Percentiles rank a stretch among this genome's conserved stretches.
phyloP scores from a whole-genome alignment of 306 rosid species.

The Vigna reflexopilosa region DNA sequence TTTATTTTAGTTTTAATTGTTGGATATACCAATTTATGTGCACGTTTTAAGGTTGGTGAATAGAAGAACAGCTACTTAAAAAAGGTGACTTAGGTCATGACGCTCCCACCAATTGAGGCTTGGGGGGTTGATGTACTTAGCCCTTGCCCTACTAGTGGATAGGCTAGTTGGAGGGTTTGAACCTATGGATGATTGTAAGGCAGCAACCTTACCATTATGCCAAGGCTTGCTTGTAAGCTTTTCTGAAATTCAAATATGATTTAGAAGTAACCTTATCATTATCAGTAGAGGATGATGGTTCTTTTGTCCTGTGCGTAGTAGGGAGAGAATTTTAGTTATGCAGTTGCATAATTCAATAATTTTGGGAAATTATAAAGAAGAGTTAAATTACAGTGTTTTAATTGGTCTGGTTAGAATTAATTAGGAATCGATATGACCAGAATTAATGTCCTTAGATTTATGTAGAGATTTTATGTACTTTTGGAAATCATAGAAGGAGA shows the following conservation, averaged over 20 bases:
- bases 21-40: conserved; percentile 1
- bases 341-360: neutral
- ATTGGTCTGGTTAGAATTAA: conserved; percentile 11
- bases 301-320: neutral
- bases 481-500: conserved; percentile 30
- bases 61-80: conserved; percentile 8
- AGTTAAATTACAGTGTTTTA: conserved; percentile 21
- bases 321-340: conserved; percentile 39
- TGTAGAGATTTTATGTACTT: conserved; percentile 16
- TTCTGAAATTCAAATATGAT: conserved; percentile 7
- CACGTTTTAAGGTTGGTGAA: neutral
- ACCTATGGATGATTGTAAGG: neutral
- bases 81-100: neutral
- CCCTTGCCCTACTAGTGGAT: neutral
- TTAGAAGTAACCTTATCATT: conserved; percentile 3
- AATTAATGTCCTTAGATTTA: conserved; percentile 6
- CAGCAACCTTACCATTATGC: neutral
- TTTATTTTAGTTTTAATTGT: conserved; percentile 31
- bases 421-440: conserved; percentile 6
- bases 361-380: conserved; percentile 19
- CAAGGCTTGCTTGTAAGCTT: neutral
- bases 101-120: neutral
- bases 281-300: conserved; percentile 14
- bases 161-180: neutral
- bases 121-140: neutral